Base-by-base conservation (phyloP, 83 land plant genomes). In the Thuja plicata region DNA sequence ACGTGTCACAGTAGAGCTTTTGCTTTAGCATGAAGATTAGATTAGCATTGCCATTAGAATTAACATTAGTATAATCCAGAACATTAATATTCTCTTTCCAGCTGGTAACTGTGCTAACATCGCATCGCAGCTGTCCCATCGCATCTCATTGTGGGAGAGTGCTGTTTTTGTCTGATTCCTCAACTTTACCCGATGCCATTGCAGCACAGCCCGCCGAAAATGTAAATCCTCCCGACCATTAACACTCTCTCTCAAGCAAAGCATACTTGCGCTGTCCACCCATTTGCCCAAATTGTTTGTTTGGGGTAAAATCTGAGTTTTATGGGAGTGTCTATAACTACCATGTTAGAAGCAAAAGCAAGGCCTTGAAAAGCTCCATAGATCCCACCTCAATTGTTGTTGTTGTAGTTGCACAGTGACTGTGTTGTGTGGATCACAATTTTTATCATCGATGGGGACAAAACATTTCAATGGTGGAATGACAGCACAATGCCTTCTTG, bases 131-230 rank as follows among this genome's bases (percentile, higher is more conserved):
- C 55, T 52, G 55, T 52, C 55, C 17, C 55, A 52, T 52, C 55
- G 55, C 55, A 52, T 52, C 55, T 0, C 17, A 52, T 52, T 52
- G 55, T 52, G 55, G 55, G 55, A 52, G 55, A 52, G 17, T 15
- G 55, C 55, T 60, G 70, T 60, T 73, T 73, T 73, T 74, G 78
- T 74, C n/a, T 35, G 32, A 74, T 74, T 74, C 78, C 78, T 34
- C 78, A 74, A 32, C 78, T 74, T 74, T 74, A 32, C 38, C 38
- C 38, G 13, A 34, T 34, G 12, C 78, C 78, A 66, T 24, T 8
- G 10, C 1, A 66, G 3, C 34, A 73, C 3, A n/a, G n/a, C 10
- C 77, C 77, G n/a, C 32, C 24, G 70, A 60, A 73, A 73, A 73
- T 37, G n/a, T n/a, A 73, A n/a, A 32, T 32, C 77, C 37, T n/a